These are phyloP conservation scores for Cucumis cinereus DNA, from an alignment of 306 rosid species.

Conservation along the genomic window DNA sequence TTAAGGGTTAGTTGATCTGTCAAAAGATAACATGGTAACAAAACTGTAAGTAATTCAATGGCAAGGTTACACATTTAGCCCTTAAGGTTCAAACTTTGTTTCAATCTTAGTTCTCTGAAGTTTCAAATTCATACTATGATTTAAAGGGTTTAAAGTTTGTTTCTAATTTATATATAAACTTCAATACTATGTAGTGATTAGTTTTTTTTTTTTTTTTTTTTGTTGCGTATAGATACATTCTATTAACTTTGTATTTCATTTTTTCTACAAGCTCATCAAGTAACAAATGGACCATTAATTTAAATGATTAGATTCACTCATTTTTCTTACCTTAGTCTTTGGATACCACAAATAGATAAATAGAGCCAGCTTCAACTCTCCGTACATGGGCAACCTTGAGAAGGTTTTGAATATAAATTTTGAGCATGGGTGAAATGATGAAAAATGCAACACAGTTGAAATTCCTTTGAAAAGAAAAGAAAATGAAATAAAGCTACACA, in stretches of 20 bases:
- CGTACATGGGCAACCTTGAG: conserved; percentile 80
- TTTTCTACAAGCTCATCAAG: background rate
- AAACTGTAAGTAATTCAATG: background rate
- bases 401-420: background rate
- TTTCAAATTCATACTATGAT: background rate
- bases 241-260: background rate
- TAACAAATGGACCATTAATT: background rate
- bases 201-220: too few species aligned
- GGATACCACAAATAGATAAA: conserved; percentile 84
- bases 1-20: background rate
- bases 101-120: background rate
- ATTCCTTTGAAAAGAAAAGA: background rate
- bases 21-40: background rate
- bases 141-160: background rate
- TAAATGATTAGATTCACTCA: background rate
- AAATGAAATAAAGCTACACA: conserved; percentile 18
- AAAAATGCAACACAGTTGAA: background rate
- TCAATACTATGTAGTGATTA: background rate
- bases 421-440: conserved; percentile 3
- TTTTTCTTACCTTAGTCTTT: conserved; percentile 48
- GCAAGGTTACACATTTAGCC: background rate
- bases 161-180: background rate
- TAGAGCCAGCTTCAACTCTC: conserved; percentile 59
- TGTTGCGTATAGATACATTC: background rate
- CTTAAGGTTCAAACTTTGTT: background rate